Percentiles rank a stretch among this genome's conserved stretches.
These are phyloP conservation scores for Echites panduratus DNA, from an alignment of 257 asterid genomes.

Conservation along the genomic window DNA sequence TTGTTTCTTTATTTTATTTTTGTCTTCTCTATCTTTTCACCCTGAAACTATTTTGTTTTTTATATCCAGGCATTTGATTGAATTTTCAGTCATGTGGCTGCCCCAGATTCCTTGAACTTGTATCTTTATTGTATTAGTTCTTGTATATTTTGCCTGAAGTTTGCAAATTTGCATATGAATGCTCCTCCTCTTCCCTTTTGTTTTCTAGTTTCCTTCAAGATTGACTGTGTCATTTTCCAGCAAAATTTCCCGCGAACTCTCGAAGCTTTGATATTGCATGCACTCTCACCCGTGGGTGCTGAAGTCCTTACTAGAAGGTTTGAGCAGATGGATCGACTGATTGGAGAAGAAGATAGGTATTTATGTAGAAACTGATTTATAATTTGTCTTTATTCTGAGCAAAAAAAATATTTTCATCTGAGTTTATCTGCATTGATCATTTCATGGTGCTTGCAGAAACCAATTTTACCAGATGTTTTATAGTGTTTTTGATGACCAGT, in stretches of 20 bases:
- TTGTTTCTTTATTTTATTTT: constrained; percentile 56
- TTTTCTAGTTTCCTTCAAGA: constrained; percentile 16
- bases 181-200: constrained; percentile 11
- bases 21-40: constrained; percentile 49
- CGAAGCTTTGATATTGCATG: constrained; percentile 81
- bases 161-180: constrained; percentile 12
- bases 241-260: constrained; percentile 84
- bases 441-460: constrained; percentile 37
- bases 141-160: constrained; percentile 13
- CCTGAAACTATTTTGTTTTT: constrained; percentile 50
- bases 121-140: background rate
- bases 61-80: constrained; percentile 18
- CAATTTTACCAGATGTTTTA: constrained; percentile 65
- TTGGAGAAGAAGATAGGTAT: constrained; percentile 45
- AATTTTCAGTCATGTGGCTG: constrained; percentile 8
- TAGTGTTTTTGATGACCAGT: constrained; percentile 65
- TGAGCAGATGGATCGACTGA: constrained; percentile 77
- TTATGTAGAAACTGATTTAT: background rate
- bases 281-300: constrained; percentile 78
- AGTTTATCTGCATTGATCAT: background rate
- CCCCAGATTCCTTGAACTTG: constrained; percentile 4
- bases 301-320: constrained; percentile 84
- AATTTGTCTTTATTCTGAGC: background rate
- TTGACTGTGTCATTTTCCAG: constrained; percentile 41
- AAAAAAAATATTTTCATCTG: background rate